Base-by-base conservation (phyloP, 208 protist genomes). In the Trypanosoma congolense region DNA sequence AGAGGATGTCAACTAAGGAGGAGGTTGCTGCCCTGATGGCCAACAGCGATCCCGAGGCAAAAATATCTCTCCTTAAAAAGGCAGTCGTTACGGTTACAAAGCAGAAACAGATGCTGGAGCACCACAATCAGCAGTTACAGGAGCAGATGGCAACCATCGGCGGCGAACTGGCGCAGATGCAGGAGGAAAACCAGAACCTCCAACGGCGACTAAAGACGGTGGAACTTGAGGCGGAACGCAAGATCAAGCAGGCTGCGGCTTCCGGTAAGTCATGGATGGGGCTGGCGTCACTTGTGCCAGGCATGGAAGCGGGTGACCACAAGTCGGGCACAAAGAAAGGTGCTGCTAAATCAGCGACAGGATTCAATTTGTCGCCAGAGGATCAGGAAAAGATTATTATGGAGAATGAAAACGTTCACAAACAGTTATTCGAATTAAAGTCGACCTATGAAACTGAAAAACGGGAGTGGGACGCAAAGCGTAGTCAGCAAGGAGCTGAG, bases 61-160 rank as follows among this genome's bases (percentile, higher is more conserved):
- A 91, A 59, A 87, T 91, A 49, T 79, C 80, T 19, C 55, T 91
- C 19, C 62, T 94, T 1, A 91, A 90, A 61, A 90, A 81, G 53
- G 83, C 83, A 4, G 81, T 92, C 25, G 80, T 90, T 8, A 75
- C 55, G 14, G 77, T 89, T 16, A 92, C 87, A n/a, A 77, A 78
- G 44, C 83, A 90, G 40, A 92, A 90, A 64, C 81, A 89, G 35
- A 56, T 87, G 48, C 44, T 90, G 10, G 81, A 91, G 54, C 50
- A 48, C 22, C 62, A 78, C 22, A 75, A 87, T 19, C 24, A 53
- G 6, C 51, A 78, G 51, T 61, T 92, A 42, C 70, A 75, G 44
- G 65, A 72, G 19, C 69, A 91, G 31, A 70, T 92, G 52, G 49
- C 44, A 30, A 56, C 21, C 2, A 52, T 71, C 9, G 55, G 71